Evolutionary conservation across 164 flowering plant species (phyloP), one percentile per base, ranked within the genome.

Genomic region (Pachysandra terminalis): DNA sequence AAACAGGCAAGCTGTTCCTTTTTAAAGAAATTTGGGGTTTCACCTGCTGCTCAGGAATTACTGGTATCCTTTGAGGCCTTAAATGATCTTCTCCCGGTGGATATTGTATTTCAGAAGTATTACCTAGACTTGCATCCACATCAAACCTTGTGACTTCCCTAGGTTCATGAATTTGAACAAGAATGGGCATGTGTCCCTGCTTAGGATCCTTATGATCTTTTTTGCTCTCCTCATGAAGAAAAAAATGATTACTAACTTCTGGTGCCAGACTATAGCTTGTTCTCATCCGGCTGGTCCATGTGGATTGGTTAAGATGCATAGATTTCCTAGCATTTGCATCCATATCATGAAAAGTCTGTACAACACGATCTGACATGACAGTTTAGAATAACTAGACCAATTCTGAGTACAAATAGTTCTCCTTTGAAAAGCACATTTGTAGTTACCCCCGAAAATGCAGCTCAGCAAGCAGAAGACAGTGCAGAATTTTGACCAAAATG

Each of bases 231-330:
- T 28, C 53, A 63, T 59, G 27, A 56, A 32, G 21, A n/a, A 65
- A 27, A 26, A 67, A 37, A 21, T 16, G 57, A 62, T 60, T 59
- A 60, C 58, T 66, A 71, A 40, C 63, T 37, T 55, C 67, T 19
- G 70, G 68, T 17, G 72, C 45, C 53, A 82, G 49, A 53, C 71
- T 73, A 59, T 58, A 70, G 67, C 78, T 76, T 54, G 75, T 57
- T 64, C 27, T 75, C 74, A n/a, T 75, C 94, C 94, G 85, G 60
- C 79, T 91, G 64, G 81, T 78, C 95, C 95, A 89, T 63, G 32
- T 59, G 26, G 85, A 77, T 51, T 79, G 81, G 54, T 62, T 65
- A 23, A 75, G 71, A 53, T 65, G 73, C 59, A 66, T 19, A 25
- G 79, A 69, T 63, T 77, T 56, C 61, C 63, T 63, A 65, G 59